Evolutionary conservation across 495 filamentous ascomycete genomes (phyloP), one percentile per base, ranked within the genome.

Genomic region (Arthonia radiata): DNA sequence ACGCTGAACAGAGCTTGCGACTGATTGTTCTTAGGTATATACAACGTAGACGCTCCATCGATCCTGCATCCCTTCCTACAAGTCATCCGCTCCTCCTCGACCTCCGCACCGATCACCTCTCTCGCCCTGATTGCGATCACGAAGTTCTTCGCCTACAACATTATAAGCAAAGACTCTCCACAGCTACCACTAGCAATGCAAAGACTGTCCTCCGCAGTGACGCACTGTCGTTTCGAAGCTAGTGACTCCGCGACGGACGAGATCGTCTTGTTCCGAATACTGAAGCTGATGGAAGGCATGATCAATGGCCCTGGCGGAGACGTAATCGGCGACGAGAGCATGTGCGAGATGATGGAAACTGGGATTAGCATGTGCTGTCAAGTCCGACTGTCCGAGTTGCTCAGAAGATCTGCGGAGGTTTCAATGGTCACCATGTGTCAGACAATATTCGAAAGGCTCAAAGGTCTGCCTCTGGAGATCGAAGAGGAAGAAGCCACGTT

Each of bases 311-410:
- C 86, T 0, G 80, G 83, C 16, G 86, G 89, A 9, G 73, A 81
- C 31, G 56, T 94, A 2, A 60, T 92, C 3, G 81, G 83, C 17
- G 86, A 99, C 38, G 82, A 92, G 51, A 93, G 82, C 42, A 77
- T 99, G 7, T 99, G 86, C 41, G 77, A 92, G 42, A 94, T 99
- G 86, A 94, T 99, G 86, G 86, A 92, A 47, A 82, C 78, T 3
- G 89, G 82, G 3, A 47, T 99, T 34, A 91, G 81, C 44, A 94
- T 99, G 64, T 99, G 86, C 50, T 93, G 82, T 31, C 80, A 93
- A 49, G 65, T 70, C 30, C 66, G 82, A 26, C 61, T 99, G 27
- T 91, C 86, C 11, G 86, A 93, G 39, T 66, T 94, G 6, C 56
- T 99, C 11, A 62, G 82, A 29, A 61, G 81, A 33, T 83, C 80